phyloP scores from a whole-genome alignment of 2,329 filamentous ascomycete species.

The Aotearoamyces nothofagi region DNA sequence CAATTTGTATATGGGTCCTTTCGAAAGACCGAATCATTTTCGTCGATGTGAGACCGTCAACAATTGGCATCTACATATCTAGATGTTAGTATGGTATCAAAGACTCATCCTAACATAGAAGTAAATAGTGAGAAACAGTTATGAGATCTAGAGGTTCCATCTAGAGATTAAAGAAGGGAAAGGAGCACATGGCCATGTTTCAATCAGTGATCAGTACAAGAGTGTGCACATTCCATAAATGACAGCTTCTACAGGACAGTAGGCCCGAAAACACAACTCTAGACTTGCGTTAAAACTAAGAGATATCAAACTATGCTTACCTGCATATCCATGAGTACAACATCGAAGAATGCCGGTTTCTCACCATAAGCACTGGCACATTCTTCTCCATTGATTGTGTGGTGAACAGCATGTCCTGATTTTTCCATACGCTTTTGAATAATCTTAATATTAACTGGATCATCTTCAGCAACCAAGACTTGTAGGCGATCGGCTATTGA shows the following conservation, averaged over 20 bases:
- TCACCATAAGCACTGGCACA: conserved; percentile 60
- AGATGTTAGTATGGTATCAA: too few relatives aligned
- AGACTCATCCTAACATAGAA: too few relatives aligned
- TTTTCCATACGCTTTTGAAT: conserved; percentile 69
- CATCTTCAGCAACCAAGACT: conserved; percentile 74
- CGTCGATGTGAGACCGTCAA: conserved; percentile 68
- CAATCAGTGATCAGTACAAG: too few relatives aligned
- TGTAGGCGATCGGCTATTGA: conserved; percentile 17
- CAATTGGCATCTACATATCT: conserved; percentile 61
- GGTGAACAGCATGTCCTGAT: conserved; percentile 51
- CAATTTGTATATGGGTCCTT: conserved; percentile 28
- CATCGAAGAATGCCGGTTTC: conserved; percentile 48
- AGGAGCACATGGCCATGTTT: too few relatives aligned
- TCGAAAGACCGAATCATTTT: conserved; percentile 72
- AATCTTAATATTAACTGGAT: conserved; percentile 75
- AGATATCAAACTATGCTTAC: too few relatives aligned
- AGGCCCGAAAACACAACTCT: conserved; percentile 4
- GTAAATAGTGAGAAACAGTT: too few relatives aligned
- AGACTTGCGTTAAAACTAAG: too few relatives aligned
- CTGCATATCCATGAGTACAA: conserved; percentile 87
- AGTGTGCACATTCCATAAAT: too few relatives aligned
- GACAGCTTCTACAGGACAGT: conserved; percentile 1
- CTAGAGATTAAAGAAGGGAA: too few relatives aligned
- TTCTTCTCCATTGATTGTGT: conserved; percentile 74
- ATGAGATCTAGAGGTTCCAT: too few relatives aligned